Percentiles rank a stretch among this genome's conserved stretches.
Conservation (phyloP, 176 grass and related monocot species). For the Phragmites australis region DNA sequence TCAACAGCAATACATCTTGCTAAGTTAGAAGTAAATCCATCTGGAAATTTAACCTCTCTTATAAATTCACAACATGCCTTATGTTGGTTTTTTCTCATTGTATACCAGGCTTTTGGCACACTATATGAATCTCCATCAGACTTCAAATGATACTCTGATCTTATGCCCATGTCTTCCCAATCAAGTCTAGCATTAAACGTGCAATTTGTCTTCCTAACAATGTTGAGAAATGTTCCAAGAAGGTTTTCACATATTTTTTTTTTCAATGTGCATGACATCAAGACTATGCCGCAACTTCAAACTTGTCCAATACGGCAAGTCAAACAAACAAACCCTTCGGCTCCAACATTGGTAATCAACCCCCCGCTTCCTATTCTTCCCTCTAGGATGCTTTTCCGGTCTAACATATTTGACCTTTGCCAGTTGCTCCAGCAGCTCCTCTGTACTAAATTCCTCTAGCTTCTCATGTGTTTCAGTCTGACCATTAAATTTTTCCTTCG, state of each 20-base stretch:
- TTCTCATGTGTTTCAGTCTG: too few relatives aligned
- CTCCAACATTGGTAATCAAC: neutral
- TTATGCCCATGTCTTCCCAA: constrained; percentile 26
- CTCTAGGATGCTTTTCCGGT: too few relatives aligned
- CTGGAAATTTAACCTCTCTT: neutral
- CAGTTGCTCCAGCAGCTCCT: too few relatives aligned
- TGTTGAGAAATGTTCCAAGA: neutral
- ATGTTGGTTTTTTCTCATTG: neutral
- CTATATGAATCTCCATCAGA: neutral
- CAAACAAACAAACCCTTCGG: neutral
- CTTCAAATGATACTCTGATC: too few relatives aligned
- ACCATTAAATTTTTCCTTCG: too few relatives aligned
- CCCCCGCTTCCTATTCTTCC: neutral
- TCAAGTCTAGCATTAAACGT: constrained; percentile 10
- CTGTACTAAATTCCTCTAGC: too few relatives aligned
- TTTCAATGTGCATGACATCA: constrained; percentile 35
- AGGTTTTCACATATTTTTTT: constrained; percentile 21
- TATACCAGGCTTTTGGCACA: neutral
- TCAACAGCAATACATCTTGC: neutral
- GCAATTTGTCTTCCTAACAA: constrained; percentile 21
- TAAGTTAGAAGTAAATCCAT: neutral
- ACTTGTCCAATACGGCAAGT: neutral
- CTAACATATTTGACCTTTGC: too few relatives aligned
- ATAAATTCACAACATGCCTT: neutral
- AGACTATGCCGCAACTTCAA: neutral